These are phyloP conservation scores for Acacia pycnantha DNA, from an alignment of 331 rosid genomes.

Conservation along the genomic window DNA sequence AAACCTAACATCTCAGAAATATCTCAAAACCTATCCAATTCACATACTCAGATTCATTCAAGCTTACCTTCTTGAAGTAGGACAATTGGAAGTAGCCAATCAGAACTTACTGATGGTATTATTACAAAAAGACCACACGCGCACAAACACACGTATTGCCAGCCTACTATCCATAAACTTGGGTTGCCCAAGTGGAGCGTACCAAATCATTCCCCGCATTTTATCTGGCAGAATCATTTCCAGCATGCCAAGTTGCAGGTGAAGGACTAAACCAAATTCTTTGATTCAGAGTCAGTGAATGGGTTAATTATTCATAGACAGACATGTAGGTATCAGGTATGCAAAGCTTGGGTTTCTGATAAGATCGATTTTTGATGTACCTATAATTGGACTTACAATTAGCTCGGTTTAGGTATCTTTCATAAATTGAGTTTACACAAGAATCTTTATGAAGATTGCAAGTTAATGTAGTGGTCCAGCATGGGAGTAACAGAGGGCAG, in stretches of 20 bases:
- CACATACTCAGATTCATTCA: neutral
- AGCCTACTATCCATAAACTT: slow-evolving; percentile 17
- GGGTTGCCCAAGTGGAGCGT: slow-evolving; percentile 15
- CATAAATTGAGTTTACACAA: neutral
- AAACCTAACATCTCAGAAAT: neutral
- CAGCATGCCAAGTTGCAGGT: neutral
- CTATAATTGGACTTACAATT: neutral
- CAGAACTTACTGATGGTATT: neutral
- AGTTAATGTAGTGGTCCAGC: neutral
- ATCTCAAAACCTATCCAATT: neutral
- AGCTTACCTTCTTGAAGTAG: neutral
- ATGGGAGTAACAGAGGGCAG: slow-evolving; percentile 5
- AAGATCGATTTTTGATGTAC: neutral
- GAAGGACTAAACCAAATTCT: neutral
- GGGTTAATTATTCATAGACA: neutral
- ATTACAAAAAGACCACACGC: neutral
- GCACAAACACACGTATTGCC: neutral
- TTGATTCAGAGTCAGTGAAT: neutral
- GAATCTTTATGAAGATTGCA: neutral
- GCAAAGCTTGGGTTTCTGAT: neutral
- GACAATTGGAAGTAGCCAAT: neutral
- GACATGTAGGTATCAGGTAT: neutral
- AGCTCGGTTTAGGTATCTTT: neutral
- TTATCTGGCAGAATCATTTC: neutral
- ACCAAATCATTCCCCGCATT: slow-evolving; percentile 9